Conservation (phyloP, 805 yeast species). For the Blastobotrys mokoenaii region DNA sequence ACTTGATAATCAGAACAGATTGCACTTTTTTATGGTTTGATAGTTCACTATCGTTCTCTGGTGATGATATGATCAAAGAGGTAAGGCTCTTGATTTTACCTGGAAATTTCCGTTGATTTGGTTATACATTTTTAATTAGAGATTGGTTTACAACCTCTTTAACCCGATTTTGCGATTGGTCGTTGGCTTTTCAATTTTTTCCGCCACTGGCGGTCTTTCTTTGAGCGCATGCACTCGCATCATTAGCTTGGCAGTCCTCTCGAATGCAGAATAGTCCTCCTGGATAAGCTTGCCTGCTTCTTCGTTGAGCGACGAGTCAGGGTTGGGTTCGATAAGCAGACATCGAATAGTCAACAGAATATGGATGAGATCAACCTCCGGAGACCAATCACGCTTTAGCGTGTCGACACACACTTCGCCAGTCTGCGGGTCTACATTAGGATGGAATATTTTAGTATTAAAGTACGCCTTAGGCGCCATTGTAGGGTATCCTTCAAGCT, state of each 20-base stretch:
- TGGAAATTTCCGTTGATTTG: no score
- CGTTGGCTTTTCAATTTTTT: neutral
- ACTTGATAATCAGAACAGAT: no score
- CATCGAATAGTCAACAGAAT: slow-evolving; percentile 25
- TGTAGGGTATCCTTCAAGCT: slow-evolving; percentile 35
- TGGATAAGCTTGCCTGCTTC: slow-evolving; percentile 26
- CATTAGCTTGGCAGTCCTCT: slow-evolving; percentile 22
- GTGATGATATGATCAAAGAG: no score
- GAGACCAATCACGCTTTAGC: slow-evolving; percentile 25
- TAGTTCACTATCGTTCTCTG: no score
- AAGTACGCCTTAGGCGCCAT: slow-evolving; percentile 39
- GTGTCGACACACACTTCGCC: slow-evolving; percentile 29
- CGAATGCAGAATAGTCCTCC: slow-evolving; percentile 23
- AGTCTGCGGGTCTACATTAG: slow-evolving; percentile 24
- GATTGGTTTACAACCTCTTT: slow-evolving; percentile 2
- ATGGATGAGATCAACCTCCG: slow-evolving; percentile 20
- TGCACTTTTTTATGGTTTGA: no score
- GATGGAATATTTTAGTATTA: slow-evolving; percentile 24
- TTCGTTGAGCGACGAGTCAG: slow-evolving; percentile 26
- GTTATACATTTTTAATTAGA: no score
- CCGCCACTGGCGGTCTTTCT: neutral
- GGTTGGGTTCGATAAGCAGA: slow-evolving; percentile 26
- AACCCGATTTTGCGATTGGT: slow-evolving; percentile 1
- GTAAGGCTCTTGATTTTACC: no score
- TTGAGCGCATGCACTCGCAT: slow-evolving; percentile 23